A percentile compares a stretch with the other conserved stretches of the same genome.
Evolutionary conservation across 1,139 yeast genomes (phyloP).

Genomic region (Taiozyma onychis): DNA sequence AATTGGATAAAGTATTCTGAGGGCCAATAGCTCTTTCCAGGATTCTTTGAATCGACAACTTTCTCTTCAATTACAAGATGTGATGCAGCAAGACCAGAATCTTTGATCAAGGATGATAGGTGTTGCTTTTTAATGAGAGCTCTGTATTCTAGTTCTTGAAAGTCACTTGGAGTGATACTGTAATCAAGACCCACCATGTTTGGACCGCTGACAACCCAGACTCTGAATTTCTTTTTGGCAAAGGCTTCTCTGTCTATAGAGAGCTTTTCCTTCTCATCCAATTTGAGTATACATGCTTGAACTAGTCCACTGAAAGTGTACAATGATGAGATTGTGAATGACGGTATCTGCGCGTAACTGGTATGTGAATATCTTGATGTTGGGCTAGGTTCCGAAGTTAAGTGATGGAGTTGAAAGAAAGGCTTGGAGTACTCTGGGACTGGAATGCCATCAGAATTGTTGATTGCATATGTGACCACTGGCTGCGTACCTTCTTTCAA

Average conservation of each 20-base stretch:
- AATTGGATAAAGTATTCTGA: slow-evolving; percentile 28
- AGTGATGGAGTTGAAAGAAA: slow-evolving; percentile 44
- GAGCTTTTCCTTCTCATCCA: slow-evolving; percentile 21
- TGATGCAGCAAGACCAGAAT: slow-evolving; percentile 18
- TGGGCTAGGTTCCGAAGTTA: slow-evolving; percentile 24
- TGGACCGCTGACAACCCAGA: slow-evolving; percentile 28
- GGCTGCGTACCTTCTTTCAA: slow-evolving; percentile 36
- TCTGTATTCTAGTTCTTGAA: slow-evolving; percentile 22
- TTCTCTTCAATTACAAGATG: slow-evolving; percentile 29
- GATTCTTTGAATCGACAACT: slow-evolving; percentile 2
- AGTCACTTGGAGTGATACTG: slow-evolving; percentile 24
- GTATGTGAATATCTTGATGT: slow-evolving; percentile 11
- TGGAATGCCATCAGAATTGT: slow-evolving; percentile 32
- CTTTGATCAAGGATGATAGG: slow-evolving; percentile 16
- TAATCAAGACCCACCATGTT: slow-evolving; percentile 19
- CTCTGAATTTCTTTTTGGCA: slow-evolving; percentile 17
- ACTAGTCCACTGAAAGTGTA: slow-evolving; percentile 16
- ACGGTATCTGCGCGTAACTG: slow-evolving; percentile 18
- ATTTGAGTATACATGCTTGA: slow-evolving; percentile 12
- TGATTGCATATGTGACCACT: slow-evolving; percentile 40
- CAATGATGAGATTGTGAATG: slow-evolving; percentile 21
- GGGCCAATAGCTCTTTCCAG: slow-evolving; percentile 28
- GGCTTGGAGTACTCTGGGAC: slow-evolving; percentile 52
- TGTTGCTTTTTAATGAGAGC: slow-evolving; percentile 21
- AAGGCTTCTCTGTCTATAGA: slow-evolving; percentile 3